Conservation (phyloP, 495 filamentous ascomycete genomes). For the Penicillium longicatenatum region DNA sequence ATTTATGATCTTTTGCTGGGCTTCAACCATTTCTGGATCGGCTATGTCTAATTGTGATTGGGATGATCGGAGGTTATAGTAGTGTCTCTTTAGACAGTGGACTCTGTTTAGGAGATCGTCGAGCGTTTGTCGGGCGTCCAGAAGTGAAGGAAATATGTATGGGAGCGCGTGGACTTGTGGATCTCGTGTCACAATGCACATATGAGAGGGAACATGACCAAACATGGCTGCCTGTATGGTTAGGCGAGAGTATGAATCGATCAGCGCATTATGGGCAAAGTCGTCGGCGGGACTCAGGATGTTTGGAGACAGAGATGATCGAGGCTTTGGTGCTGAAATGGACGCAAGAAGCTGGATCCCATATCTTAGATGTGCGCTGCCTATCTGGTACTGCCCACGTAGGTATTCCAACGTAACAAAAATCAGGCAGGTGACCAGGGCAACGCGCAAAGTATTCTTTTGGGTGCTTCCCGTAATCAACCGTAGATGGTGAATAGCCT, state of each 20-base stretch:
- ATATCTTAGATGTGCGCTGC: slow-evolving; percentile 48
- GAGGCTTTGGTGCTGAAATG: slow-evolving; percentile 7
- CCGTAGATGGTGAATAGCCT: slow-evolving; percentile 21
- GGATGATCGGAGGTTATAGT: not conserved
- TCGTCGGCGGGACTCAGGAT: slow-evolving; percentile 18
- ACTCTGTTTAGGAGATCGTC: slow-evolving; percentile 22
- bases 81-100: slow-evolving; percentile 19
- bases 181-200: slow-evolving; percentile 19
- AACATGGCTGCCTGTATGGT: slow-evolving; percentile 24
- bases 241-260: slow-evolving; percentile 22
- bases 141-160: slow-evolving; percentile 11
- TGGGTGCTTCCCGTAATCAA: not conserved
- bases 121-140: slow-evolving; percentile 18
- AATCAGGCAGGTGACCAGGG: slow-evolving; percentile 53
- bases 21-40: slow-evolving; percentile 5
- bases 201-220: slow-evolving; percentile 20
- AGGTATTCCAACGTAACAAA: slow-evolving; percentile 55
- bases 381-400: slow-evolving; percentile 44
- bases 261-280: slow-evolving; percentile 24
- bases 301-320: slow-evolving; percentile 12
- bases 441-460: slow-evolving; percentile 29
- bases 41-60: not conserved
- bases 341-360: slow-evolving; percentile 31
- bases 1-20: slow-evolving; percentile 4
- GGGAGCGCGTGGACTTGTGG: slow-evolving; percentile 15